Evolutionary conservation across 331 rosid species (phyloP), one percentile per base, ranked within the genome.

Genomic region (Arachis monticola): DNA sequence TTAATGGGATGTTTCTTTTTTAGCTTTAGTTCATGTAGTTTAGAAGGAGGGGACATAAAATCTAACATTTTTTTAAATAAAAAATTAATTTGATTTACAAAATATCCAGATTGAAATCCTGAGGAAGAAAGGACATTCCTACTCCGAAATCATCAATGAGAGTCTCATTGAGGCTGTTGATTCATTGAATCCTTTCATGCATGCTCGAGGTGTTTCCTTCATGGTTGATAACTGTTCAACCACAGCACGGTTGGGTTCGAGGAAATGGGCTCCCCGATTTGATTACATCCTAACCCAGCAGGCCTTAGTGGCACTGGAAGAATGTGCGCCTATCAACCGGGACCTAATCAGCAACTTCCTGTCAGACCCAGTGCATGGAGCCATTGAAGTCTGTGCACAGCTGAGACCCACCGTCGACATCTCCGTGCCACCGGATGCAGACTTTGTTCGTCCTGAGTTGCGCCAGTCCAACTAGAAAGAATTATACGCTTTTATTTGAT

Each of bases 181-280:
- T 75, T 92, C 97, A 46, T 77, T 92, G 86, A 92, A 92, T 74
- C 97, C 97, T 51, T 92, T 92, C 80, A 92, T 92, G 97, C 97
- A 92, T 61, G 97, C 97, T 14, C 93, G 97, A 30, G 97, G 97
- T 48, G 93, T 92, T 69, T 81, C 97, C 2, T 92, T 92, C 82
- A 92, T 92, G 97, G 97, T 92, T 17, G 97, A 92, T 76, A 92
- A 92, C 52, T 92, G 97, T 50, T 92, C 97, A 1, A 92, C 96
- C 55, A 92, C 97, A 1, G 96, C 97, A 10, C 87, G 97, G 97
- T 52, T 92, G 89, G 97, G 97, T 67, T 90, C 96, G 0, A 86
- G 96, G 78, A 92, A 92, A 77, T 92, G 96, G 97, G 96, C 97
- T 62, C 96, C 97, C 5, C 91, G 96, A 41, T 92, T 92, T 5